phyloP scores from a whole-genome alignment of 2,329 filamentous ascomycete genomes.

The Diaporthe sp. region DNA sequence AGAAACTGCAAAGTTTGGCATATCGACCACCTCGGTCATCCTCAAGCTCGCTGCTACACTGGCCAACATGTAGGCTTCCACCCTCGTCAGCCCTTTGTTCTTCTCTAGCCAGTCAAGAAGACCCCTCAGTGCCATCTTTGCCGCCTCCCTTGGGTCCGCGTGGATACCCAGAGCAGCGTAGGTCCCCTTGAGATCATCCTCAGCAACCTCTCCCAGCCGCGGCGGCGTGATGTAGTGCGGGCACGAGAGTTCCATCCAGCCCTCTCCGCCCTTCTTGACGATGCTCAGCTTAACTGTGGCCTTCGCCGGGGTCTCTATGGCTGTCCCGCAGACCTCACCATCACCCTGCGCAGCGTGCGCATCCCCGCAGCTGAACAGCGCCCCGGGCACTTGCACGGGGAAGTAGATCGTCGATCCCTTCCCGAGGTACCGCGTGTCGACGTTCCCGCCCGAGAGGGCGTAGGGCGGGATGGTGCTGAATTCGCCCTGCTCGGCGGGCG shows the following conservation, averaged over 20 bases:
- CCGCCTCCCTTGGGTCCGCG: slow-evolving; percentile 61
- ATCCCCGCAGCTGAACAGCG: slow-evolving; percentile 68
- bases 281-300: slow-evolving; percentile 64
- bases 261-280: slow-evolving; percentile 56
- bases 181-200: slow-evolving; percentile 58
- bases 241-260: slow-evolving; percentile 51
- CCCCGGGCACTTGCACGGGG: slow-evolving; percentile 63
- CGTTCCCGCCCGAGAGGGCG: slow-evolving; percentile 64
- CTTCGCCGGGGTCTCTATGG: slow-evolving; percentile 67
- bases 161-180: slow-evolving; percentile 70
- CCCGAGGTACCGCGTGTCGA: slow-evolving; percentile 66
- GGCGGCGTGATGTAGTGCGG: slow-evolving; percentile 62
- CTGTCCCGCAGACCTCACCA: slow-evolving; percentile 69
- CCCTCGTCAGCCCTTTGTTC: slow-evolving; percentile 59
- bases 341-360: slow-evolving; percentile 69
- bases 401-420: slow-evolving; percentile 63
- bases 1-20: slow-evolving; percentile 66
- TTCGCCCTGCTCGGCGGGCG: slow-evolving; percentile 59
- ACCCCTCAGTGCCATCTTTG: slow-evolving; percentile 62
- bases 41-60: slow-evolving; percentile 65
- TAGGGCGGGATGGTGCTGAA: slow-evolving; percentile 65
- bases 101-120: slow-evolving; percentile 63
- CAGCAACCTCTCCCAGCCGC: slow-evolving; percentile 53
- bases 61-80: slow-evolving; percentile 66
- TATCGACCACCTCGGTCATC: slow-evolving; percentile 67